Conservation (phyloP, 495 filamentous ascomycete species). For the Neurospora terricola region DNA sequence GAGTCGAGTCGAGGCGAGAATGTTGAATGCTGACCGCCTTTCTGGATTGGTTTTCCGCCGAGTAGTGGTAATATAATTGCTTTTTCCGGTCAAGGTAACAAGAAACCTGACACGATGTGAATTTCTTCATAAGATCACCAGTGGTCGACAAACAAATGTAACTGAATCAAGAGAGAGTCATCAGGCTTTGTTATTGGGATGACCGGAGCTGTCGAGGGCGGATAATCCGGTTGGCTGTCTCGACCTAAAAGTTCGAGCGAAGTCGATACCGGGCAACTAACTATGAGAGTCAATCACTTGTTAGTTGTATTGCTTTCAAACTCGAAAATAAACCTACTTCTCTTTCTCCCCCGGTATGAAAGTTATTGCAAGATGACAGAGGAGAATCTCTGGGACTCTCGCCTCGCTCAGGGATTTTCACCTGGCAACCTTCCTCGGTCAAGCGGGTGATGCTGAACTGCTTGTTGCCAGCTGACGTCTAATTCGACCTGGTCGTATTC, state of each 20-base stretch:
- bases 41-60: neutral
- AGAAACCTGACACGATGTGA: neutral
- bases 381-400: neutral
- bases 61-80: neutral
- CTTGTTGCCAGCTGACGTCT: neutral
- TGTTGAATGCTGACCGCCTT: neutral
- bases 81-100: neutral
- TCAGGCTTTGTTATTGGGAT: neutral
- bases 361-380: neutral
- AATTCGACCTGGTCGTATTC: neutral
- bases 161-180: neutral
- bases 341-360: neutral
- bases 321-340: neutral
- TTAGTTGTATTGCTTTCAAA: neutral
- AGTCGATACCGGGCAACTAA: neutral
- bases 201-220: neutral
- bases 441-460: neutral
- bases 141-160: neutral
- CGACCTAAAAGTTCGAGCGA: neutral
- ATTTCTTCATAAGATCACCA: neutral
- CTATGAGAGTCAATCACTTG: neutral
- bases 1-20: neutral
- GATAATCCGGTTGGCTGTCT: neutral
- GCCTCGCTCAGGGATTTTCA: neutral
- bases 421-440: neutral